phyloP scores from a whole-genome alignment of 805 yeast genomes.

The Saturnispora saitoi region DNA sequence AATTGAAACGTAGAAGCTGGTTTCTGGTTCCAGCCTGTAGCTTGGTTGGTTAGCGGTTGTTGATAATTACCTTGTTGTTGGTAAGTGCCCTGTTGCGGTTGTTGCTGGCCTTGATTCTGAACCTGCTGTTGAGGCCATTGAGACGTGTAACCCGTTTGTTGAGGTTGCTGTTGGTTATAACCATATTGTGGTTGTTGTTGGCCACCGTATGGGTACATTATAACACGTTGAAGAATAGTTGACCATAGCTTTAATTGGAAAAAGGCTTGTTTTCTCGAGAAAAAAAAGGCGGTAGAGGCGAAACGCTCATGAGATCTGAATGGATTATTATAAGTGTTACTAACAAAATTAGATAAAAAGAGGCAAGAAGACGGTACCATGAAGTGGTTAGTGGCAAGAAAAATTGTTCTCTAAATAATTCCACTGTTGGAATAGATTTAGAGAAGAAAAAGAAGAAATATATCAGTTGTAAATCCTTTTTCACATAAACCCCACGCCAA shows the following conservation, averaged over 20 bases:
- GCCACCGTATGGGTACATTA: slow-evolving; percentile 22
- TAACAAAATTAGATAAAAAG: not conserved
- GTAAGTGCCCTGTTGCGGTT: slow-evolving; percentile 5
- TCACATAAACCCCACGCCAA: too few species aligned
- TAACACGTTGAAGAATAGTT: not conserved
- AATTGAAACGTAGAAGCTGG: slow-evolving; percentile 23
- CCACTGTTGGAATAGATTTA: too few species aligned
- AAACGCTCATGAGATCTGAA: slow-evolving; percentile 1
- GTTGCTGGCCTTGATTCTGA: slow-evolving; percentile 14
- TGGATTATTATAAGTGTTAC: not conserved
- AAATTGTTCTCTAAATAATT: too few species aligned
- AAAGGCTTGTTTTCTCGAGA: not conserved
- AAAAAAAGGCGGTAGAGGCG: not conserved
- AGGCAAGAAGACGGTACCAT: not conserved
- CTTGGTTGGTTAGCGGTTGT: slow-evolving; percentile 25
- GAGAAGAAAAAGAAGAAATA: too few species aligned
- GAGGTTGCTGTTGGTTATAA: too few species aligned
- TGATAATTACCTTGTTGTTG: not conserved
- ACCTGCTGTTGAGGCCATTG: slow-evolving; percentile 20
- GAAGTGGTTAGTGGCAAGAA: too few species aligned
- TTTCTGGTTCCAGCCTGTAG: slow-evolving; percentile 31
- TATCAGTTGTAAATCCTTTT: too few species aligned
- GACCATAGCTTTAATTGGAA: not conserved
- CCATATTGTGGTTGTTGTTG: slow-evolving; percentile 24
- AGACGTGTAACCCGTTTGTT: slow-evolving; percentile 21